phyloP scores from a whole-genome alignment of 139 green algal genomes.

The Chlorella sp. region DNA sequence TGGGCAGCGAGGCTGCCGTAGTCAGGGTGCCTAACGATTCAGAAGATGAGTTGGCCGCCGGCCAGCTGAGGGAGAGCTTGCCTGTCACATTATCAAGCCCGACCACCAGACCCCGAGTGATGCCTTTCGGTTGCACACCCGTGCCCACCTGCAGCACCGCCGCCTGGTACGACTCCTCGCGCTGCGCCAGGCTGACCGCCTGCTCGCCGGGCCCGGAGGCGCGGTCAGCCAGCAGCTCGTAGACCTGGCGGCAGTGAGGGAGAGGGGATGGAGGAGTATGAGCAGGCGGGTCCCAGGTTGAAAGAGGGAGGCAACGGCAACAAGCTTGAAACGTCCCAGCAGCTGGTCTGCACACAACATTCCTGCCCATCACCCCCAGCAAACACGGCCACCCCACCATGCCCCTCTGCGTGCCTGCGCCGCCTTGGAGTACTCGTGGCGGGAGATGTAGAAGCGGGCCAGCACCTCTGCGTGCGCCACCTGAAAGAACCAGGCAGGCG shows the following conservation, averaged over 20 bases:
- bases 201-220: slow-evolving; percentile 51
- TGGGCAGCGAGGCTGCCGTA: no score
- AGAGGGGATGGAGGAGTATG: not conserved
- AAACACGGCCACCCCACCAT: not conserved
- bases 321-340: no score
- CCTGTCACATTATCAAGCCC: no score
- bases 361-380: no score
- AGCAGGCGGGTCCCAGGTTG: no score
- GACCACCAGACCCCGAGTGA: no score
- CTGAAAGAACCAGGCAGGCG: slow-evolving; percentile 34
- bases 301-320: no score
- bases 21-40: no score
- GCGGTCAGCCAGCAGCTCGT: slow-evolving; percentile 67
- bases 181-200: slow-evolving; percentile 63
- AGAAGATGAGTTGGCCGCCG: no score
- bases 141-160: not conserved
- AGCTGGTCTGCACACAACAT: no score
- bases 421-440: slow-evolving; percentile 38
- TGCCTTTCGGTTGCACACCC: not conserved
- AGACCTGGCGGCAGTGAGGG: slow-evolving; percentile 42
- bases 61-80: no score
- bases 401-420: slow-evolving; percentile 42
- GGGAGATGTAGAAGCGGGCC: slow-evolving; percentile 66
- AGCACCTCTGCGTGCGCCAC: slow-evolving; percentile 60
- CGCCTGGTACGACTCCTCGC: slow-evolving; percentile 58